Conservation (phyloP, 768 basidiomycete genomes). For the Mycena filopes region DNA sequence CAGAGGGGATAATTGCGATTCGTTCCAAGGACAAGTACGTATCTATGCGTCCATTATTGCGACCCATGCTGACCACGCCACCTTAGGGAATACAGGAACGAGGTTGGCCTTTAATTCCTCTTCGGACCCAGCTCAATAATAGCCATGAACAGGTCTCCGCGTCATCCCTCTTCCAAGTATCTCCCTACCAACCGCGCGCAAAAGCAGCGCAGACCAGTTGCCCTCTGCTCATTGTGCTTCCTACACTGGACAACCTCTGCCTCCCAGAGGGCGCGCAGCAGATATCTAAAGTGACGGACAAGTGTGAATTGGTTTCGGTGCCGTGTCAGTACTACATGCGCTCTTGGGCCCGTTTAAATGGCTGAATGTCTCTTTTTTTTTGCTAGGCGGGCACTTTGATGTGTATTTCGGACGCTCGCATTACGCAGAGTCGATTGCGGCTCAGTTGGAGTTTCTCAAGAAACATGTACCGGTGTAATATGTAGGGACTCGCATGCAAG, state of each 20-base stretch:
- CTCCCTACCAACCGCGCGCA: slow-evolving; percentile 29
- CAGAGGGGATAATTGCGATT: slow-evolving; percentile 35
- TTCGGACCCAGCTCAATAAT: neutral
- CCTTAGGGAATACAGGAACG: slow-evolving; percentile 26
- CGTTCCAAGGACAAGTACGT: slow-evolving; percentile 19
- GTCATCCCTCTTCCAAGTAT: slow-evolving; percentile 28
- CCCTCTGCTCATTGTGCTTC: slow-evolving; percentile 36
- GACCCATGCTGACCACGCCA: neutral
- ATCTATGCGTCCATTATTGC: neutral
- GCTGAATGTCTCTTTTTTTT: neutral
- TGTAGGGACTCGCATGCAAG: no score
- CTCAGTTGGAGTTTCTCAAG: slow-evolving; percentile 39
- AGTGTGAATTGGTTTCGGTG: slow-evolving; percentile 35
- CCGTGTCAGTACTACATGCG: slow-evolving; percentile 24
- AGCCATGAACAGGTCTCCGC: slow-evolving; percentile 17
- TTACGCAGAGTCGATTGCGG: slow-evolving; percentile 30
- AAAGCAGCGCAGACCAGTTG: slow-evolving; percentile 29
- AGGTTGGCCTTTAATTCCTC: neutral
- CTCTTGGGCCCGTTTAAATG: neutral
- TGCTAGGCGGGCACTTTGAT: slow-evolving; percentile 40
- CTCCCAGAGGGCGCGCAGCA: slow-evolving; percentile 27
- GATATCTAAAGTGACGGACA: slow-evolving; percentile 26
- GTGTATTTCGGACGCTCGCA: slow-evolving; percentile 37
- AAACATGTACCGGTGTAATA: slow-evolving; percentile 38
- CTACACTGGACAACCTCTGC: slow-evolving; percentile 36